Conservation (phyloP, 495 filamentous ascomycete genomes). For the Amphirosellinia nigrospora region DNA sequence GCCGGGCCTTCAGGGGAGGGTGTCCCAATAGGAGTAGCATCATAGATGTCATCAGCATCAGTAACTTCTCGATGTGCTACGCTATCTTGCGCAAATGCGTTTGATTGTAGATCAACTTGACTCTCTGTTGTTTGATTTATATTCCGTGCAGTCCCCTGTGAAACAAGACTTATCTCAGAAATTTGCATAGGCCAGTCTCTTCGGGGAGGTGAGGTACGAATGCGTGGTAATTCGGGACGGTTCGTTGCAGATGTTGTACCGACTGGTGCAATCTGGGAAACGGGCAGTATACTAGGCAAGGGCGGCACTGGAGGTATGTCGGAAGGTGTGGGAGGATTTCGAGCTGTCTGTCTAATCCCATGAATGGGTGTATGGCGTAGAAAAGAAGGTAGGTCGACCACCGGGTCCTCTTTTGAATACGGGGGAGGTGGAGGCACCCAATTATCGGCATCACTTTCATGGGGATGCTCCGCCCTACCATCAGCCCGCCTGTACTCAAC, state of each 20-base stretch:
- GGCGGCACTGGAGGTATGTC: slow-evolving; percentile 42
- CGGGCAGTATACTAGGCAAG: slow-evolving; percentile 30
- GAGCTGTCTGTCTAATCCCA: slow-evolving; percentile 19
- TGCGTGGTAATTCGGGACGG: slow-evolving; percentile 39
- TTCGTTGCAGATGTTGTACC: slow-evolving; percentile 25
- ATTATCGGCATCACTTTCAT: slow-evolving; percentile 89
- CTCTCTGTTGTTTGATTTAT: not conserved
- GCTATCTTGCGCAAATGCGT: slow-evolving; percentile 20
- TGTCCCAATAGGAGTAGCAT: slow-evolving; percentile 61
- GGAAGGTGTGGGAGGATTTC: slow-evolving; percentile 20
- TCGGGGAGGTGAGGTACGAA: slow-evolving; percentile 29
- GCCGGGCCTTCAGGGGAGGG: slow-evolving; percentile 29
- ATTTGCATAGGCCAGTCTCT: slow-evolving; percentile 1
- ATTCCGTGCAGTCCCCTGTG: not conserved
- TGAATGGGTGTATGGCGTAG: slow-evolving; percentile 46
- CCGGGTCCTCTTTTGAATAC: slow-evolving; percentile 74
- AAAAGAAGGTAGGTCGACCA: slow-evolving; percentile 56
- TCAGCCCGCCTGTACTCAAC: slow-evolving; percentile 63
- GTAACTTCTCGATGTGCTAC: slow-evolving; percentile 21
- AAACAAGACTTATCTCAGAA: not conserved
- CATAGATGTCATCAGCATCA: slow-evolving; percentile 56
- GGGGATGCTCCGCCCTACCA: slow-evolving; percentile 72
- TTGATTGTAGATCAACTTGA: slow-evolving; percentile 17
- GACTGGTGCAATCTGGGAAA: slow-evolving; percentile 36
- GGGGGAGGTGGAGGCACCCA: slow-evolving; percentile 95